phyloP scores from a whole-genome alignment of 1,139 yeast species.

The Yamadazyma pseudoaaseri region DNA sequence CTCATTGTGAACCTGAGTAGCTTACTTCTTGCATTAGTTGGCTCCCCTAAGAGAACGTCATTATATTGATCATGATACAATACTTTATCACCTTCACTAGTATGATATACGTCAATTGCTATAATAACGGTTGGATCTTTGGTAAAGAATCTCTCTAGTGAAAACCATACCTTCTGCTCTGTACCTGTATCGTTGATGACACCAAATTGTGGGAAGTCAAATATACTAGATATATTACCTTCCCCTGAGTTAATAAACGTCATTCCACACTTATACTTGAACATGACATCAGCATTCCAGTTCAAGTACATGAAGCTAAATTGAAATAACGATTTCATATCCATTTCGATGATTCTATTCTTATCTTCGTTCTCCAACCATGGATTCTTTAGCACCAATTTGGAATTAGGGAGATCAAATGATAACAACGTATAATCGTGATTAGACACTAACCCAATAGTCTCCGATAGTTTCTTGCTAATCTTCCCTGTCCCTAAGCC shows the following conservation, averaged over 20 bases:
- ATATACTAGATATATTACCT: not conserved
- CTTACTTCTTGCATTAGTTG: slow-evolving; percentile 30
- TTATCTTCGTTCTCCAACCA: slow-evolving; percentile 18
- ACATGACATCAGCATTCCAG: slow-evolving; percentile 50
- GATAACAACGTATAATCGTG: slow-evolving; percentile 64
- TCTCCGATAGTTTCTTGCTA: slow-evolving; percentile 33
- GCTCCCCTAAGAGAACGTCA: slow-evolving; percentile 18
- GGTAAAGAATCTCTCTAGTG: slow-evolving; percentile 43
- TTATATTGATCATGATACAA: slow-evolving; percentile 29
- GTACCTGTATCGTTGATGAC: slow-evolving; percentile 32
- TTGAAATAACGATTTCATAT: slow-evolving; percentile 33
- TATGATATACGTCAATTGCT: slow-evolving; percentile 29
- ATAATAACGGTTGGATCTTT: slow-evolving; percentile 19
- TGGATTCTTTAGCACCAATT: slow-evolving; percentile 32
- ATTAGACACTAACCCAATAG: slow-evolving; percentile 46
- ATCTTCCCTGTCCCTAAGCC: slow-evolving; percentile 70
- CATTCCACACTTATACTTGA: slow-evolving; percentile 20
- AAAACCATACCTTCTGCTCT: slow-evolving; percentile 44
- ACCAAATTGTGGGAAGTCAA: slow-evolving; percentile 16
- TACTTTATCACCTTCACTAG: slow-evolving; percentile 31
- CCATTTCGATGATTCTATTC: slow-evolving; percentile 17
- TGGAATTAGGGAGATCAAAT: slow-evolving; percentile 11
- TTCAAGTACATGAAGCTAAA: slow-evolving; percentile 63
- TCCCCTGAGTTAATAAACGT: slow-evolving; percentile 28
- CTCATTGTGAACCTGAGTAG: slow-evolving; percentile 24